Percentiles rank a stretch among this genome's conserved stretches.
Evolutionary conservation across 495 filamentous ascomycete genomes (phyloP).

Genomic region (Aspergillus conjunctus): DNA sequence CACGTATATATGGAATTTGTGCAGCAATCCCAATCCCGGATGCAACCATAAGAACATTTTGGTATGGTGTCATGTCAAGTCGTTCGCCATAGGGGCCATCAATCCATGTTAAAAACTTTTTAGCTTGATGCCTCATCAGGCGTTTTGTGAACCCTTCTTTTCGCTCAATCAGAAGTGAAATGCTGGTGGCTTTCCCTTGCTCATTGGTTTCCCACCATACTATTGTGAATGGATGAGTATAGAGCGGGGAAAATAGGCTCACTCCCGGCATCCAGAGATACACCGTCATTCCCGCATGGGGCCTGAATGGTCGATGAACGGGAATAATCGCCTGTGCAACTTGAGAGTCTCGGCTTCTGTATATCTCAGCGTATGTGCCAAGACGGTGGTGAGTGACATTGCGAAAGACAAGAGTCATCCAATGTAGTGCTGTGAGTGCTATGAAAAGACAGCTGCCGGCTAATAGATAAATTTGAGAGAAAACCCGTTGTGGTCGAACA

Average conservation of each 20-base stretch:
- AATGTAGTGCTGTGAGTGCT: neutral
- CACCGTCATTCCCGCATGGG: neutral
- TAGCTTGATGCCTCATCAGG: neutral
- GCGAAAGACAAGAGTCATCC: neutral
- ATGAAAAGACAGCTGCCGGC: neutral
- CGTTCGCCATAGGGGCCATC: neutral
- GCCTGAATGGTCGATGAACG: neutral
- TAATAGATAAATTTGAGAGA: neutral
- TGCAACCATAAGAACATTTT: neutral
- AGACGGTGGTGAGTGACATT: neutral
- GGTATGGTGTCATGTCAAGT: neutral
- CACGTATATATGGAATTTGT: neutral
- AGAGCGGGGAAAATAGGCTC: neutral
- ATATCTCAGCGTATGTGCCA: neutral
- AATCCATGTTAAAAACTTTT: neutral
- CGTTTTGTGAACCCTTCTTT: neutral
- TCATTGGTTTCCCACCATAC: neutral
- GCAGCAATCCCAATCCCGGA: neutral
- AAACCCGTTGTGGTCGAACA: neutral
- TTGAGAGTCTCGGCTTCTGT: neutral
- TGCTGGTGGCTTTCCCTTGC: neutral
- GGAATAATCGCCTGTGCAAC: neutral
- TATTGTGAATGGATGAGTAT: neutral
- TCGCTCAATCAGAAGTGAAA: neutral
- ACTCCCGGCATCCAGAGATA: constrained; percentile 3